Evolutionary conservation across 1,284 basidiomycete species (phyloP).

Genomic region (Wallemia hederae): DNA sequence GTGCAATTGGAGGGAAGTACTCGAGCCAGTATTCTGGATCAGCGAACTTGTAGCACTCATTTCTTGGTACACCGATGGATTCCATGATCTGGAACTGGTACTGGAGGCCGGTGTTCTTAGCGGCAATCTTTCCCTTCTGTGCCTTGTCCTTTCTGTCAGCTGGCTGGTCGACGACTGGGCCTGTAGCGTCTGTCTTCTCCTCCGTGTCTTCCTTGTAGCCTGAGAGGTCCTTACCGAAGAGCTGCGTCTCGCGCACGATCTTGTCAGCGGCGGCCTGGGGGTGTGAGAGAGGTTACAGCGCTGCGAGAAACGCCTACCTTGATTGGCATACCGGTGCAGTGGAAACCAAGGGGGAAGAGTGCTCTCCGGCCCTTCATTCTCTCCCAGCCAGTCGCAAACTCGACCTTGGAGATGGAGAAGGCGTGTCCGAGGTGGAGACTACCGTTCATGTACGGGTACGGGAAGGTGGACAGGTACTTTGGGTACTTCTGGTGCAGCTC

Average conservation of each 20-base stretch:
- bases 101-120: conserved; percentile 72
- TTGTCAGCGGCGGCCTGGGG: conserved; percentile 73
- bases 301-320: conserved; percentile 30
- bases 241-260: conserved; percentile 82
- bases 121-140: conserved; percentile 83
- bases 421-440: conserved; percentile 89
- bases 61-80: conserved; percentile 56
- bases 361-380: conserved; percentile 82
- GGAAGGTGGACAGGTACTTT: conserved; percentile 92
- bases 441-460: conserved; percentile 96
- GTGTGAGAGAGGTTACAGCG: conserved; percentile 1
- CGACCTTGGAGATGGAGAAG: conserved; percentile 94
- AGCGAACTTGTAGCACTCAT: conserved; percentile 84
- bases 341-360: conserved; percentile 83
- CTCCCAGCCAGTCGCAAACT: conserved; percentile 87
- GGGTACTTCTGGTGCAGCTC: conserved; percentile 34
- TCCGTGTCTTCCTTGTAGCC: conserved; percentile 26
- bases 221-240: conserved; percentile 77
- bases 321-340: conserved; percentile 96
- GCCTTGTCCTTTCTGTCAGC: conserved; percentile 35
- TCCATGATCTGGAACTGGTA: conserved; percentile 99
- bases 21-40: conserved; percentile 75
- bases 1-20: conserved; percentile 86
- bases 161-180: conserved; percentile 12
- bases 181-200: conserved; percentile 16